These are phyloP conservation scores for Echites panduratus DNA, from an alignment of 257 asterid species.

Conservation along the genomic window DNA sequence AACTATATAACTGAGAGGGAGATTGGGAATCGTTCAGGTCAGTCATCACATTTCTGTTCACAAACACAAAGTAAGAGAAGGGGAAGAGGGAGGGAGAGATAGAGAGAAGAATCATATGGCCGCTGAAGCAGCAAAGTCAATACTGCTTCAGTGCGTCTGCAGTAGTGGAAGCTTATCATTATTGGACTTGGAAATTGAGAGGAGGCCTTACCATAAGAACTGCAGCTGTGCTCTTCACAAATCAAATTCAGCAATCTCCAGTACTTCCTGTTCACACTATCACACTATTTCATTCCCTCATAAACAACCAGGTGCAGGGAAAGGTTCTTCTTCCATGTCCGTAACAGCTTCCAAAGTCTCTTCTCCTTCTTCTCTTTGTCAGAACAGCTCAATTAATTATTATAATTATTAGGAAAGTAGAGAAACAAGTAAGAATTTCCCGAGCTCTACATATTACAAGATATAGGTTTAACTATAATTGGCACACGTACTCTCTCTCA, in stretches of 20 bases:
- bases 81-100: background rate
- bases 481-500: too few relatives aligned
- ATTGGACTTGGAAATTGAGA: constrained; percentile 12
- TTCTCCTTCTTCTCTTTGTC: constrained; percentile 16
- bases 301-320: background rate
- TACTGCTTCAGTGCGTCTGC: constrained; percentile 14
- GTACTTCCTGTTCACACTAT: constrained; percentile 1
- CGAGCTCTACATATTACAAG: too few relatives aligned
- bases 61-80: background rate
- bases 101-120: constrained; percentile 5
- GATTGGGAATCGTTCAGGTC: background rate
- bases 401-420: too few relatives aligned
- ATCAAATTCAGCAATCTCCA: background rate
- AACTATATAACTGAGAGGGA: background rate
- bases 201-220: constrained; percentile 28
- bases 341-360: constrained; percentile 11
- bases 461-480: too few relatives aligned
- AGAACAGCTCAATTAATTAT: background rate
- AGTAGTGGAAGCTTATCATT: constrained; percentile 22
- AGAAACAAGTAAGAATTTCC: too few relatives aligned
- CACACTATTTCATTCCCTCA: constrained; percentile 14
- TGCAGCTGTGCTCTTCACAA: constrained; percentile 32
- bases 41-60: background rate
- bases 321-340: background rate
- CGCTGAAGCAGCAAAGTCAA: constrained; percentile 8